Evolutionary conservation across 2,329 filamentous ascomycete genomes (phyloP).

Genomic region (Alternaria sp.): DNA sequence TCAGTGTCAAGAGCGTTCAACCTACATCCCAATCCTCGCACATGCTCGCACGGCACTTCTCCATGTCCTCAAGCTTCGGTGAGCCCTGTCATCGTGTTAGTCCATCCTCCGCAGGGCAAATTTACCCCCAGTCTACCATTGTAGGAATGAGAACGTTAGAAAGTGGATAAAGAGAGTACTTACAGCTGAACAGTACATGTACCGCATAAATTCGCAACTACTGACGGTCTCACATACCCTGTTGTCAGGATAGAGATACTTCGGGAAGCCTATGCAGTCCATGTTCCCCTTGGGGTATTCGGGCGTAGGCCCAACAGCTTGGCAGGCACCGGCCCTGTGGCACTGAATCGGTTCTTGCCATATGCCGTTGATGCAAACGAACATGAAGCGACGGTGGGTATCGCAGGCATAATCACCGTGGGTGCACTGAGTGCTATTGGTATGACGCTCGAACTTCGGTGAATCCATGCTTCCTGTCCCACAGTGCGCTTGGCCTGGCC

Average conservation of each 20-base stretch:
- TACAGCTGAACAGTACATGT: not conserved
- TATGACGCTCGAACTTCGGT: not conserved
- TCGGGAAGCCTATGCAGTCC: not conserved
- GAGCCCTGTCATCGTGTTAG: not conserved
- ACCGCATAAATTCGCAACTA: slow-evolving; percentile 2
- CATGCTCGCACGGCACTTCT: slow-evolving; percentile 6
- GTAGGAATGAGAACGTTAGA: not conserved
- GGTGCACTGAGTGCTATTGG: not conserved
- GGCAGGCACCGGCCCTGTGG: not conserved
- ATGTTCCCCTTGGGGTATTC: not conserved
- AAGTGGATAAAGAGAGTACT: not conserved
- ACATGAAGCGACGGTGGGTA: not conserved
- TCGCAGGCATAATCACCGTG: not conserved
- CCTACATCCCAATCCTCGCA: slow-evolving; percentile 10
- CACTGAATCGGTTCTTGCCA: not conserved
- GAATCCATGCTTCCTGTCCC: slow-evolving; percentile 1
- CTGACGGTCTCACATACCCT: not conserved
- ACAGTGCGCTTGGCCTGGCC: slow-evolving; percentile 5
- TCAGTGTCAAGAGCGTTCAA: not conserved
- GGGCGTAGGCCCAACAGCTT: slow-evolving; percentile 2
- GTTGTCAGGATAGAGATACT: not conserved
- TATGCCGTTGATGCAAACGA: not conserved
- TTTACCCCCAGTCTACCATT: not conserved
- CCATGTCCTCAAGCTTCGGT: not conserved
- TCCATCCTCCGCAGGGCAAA: not conserved